Base-by-base conservation (phyloP, 2,329 filamentous ascomycete genomes). In the Aspergillus sojae region DNA sequence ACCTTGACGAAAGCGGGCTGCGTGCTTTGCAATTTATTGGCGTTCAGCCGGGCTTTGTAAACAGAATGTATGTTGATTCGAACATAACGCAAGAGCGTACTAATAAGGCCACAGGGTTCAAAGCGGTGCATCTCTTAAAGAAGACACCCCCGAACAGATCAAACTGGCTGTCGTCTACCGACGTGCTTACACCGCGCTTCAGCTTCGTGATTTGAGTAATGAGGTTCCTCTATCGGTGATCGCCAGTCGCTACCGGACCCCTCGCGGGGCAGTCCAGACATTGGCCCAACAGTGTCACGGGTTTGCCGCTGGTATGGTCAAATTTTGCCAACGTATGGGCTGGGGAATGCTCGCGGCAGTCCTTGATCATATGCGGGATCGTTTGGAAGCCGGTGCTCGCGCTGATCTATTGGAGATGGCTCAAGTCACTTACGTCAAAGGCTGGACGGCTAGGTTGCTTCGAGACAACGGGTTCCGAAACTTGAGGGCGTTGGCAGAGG, bases 151-250 rank as follows among this genome's bases (percentile, higher is more conserved):
- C 2, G 83, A 86, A 54, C 88, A 92, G 70, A 83, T 85, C 60
- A 86, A 88, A 41, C 78, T 80, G 23, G 85, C 86, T 3, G 83
- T 88, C 12, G 84, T 92, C 46, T 91, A 93, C 73, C 85, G 86
- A 26, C 85, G 91, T 16, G 92, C 91, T 68, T 94, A 93, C 73
- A 81, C 91, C 19, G 90, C 91, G 6, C 84, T 93, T 48, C 91
- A 93, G 72, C 84, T 94, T n/a, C 88, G 90, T 39, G 91, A 93
- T 72, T 79, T 94, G 41, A 93, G 90, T 75, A 93, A 92, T 73
- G 91, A 94, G 74, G 80, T 89, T 62, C 90, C 91, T 0, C 83
- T 93, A 36, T 87, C 91, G 67, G 78, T 83, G 3, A 89, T 93
- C 32, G 88, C 91, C 30, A 82, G 83, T 19, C 92, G 91, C 72